Evolutionary conservation across 768 basidiomycete species (phyloP).

Genomic region (Amanita muscaria): DNA sequence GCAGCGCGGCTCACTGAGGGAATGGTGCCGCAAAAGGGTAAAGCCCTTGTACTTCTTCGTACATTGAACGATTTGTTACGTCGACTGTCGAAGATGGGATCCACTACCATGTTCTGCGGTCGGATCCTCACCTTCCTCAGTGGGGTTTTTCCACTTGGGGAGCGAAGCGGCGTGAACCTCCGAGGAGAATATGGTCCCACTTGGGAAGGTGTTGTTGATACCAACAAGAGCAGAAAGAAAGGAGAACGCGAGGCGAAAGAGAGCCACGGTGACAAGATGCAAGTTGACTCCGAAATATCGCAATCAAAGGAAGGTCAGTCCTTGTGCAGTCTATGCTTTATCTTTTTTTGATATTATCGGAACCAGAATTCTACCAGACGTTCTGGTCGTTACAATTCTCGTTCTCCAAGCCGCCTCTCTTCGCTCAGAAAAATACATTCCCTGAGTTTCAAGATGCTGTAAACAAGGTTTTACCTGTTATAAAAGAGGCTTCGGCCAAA

Average conservation of each 20-base stretch:
- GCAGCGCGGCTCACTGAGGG: slow-evolving; percentile 61
- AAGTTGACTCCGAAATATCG: slow-evolving; percentile 37
- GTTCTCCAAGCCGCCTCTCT: slow-evolving; percentile 74
- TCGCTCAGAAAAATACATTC: slow-evolving; percentile 49
- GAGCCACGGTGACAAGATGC: slow-evolving; percentile 45
- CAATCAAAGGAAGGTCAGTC: slow-evolving; percentile 53
- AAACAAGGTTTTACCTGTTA: slow-evolving; percentile 63
- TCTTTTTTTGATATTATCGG: background rate
- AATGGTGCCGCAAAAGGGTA: slow-evolving; percentile 81
- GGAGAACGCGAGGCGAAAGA: slow-evolving; percentile 25
- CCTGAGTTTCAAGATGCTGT: slow-evolving; percentile 62
- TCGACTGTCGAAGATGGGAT: slow-evolving; percentile 78
- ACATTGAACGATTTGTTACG: slow-evolving; percentile 83
- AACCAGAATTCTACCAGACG: slow-evolving; percentile 67
- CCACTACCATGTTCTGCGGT: slow-evolving; percentile 81
- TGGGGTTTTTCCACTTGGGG: slow-evolving; percentile 78
- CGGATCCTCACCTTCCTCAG: slow-evolving; percentile 84
- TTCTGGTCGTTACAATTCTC: slow-evolving; percentile 87
- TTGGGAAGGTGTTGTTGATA: slow-evolving; percentile 59
- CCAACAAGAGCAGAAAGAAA: slow-evolving; percentile 23
- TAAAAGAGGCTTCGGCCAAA: slow-evolving; percentile 81
- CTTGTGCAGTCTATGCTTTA: background rate
- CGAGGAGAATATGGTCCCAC: slow-evolving; percentile 78
- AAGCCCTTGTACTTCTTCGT: slow-evolving; percentile 76
- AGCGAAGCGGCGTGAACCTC: slow-evolving; percentile 86